Evolutionary conservation across 1,284 basidiomycete species (phyloP).

Genomic region (Malassezia pachydermatis): DNA sequence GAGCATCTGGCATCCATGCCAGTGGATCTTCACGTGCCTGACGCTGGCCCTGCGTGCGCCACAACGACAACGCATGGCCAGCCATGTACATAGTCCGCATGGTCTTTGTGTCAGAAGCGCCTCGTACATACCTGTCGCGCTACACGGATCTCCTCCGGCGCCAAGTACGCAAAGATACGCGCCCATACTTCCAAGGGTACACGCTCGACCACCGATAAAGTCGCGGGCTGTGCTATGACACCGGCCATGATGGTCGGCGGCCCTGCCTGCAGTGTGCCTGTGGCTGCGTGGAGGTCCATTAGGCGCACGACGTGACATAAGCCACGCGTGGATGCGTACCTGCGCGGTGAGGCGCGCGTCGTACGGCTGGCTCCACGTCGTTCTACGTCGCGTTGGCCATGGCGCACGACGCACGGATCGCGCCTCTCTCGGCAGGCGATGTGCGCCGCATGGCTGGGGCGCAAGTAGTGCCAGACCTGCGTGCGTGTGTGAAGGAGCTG

Average conservation of each 20-base stretch:
- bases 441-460: slow-evolving; percentile 62
- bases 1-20: not conserved
- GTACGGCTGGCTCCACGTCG: not conserved
- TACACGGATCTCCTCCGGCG: slow-evolving; percentile 5
- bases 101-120: not conserved
- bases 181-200: slow-evolving; percentile 15
- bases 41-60: slow-evolving; percentile 3
- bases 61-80: slow-evolving; percentile 9
- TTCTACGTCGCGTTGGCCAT: not conserved
- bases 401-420: slow-evolving; percentile 18
- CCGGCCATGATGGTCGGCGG: no score
- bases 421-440: slow-evolving; percentile 27
- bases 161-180: slow-evolving; percentile 4
- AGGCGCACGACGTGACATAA: no score
- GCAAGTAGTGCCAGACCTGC: slow-evolving; percentile 87
- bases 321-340: no score
- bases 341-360: no score
- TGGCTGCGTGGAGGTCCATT: no score
- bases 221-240: not conserved
- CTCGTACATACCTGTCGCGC: slow-evolving; percentile 4
- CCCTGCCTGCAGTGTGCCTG: no score
- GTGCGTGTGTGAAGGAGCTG: slow-evolving; percentile 85
- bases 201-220: not conserved
- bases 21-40: not conserved
- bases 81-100: slow-evolving; percentile 8